These are phyloP conservation scores for Pichia sp. DNA, from an alignment of 1,139 yeast species.

Conservation along the genomic window DNA sequence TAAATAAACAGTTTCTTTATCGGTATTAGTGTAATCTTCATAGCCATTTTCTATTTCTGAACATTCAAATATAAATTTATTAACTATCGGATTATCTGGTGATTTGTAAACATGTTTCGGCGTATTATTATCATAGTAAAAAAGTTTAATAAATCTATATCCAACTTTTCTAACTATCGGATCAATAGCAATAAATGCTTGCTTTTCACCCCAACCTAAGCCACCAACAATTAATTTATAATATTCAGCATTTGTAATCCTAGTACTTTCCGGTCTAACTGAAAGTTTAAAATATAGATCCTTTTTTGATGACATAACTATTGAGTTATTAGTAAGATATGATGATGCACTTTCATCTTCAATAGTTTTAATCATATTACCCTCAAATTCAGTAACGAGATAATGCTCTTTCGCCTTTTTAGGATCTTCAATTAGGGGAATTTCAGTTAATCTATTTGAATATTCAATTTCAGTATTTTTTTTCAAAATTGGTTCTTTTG, in stretches of 20 bases:
- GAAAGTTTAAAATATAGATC: constrained; percentile 23
- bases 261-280: background rate
- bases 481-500: background rate
- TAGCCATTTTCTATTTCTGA: constrained; percentile 32
- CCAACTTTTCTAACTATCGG: constrained; percentile 22
- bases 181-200: constrained; percentile 26
- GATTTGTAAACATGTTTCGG: background rate
- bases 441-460: constrained; percentile 16
- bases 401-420: constrained; percentile 17
- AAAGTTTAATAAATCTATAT: constrained; percentile 18
- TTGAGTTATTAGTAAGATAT: constrained; percentile 38
- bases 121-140: constrained; percentile 15
- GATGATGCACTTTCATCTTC: constrained; percentile 43
- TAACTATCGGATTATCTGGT: background rate
- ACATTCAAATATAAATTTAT: constrained; percentile 29
- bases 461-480: constrained; percentile 1
- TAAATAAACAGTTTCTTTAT: constrained; percentile 3
- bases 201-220: constrained; percentile 30
- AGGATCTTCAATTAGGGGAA: constrained; percentile 15
- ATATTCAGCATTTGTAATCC: constrained; percentile 13
- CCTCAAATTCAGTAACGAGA: constrained; percentile 38
- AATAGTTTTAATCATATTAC: constrained; percentile 45
- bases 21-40: constrained; percentile 10
- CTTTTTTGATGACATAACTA: constrained; percentile 40
- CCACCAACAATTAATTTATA: constrained; percentile 27